These are phyloP conservation scores for Russula emetica DNA, from an alignment of 768 basidiomycete genomes.

Conservation along the genomic window DNA sequence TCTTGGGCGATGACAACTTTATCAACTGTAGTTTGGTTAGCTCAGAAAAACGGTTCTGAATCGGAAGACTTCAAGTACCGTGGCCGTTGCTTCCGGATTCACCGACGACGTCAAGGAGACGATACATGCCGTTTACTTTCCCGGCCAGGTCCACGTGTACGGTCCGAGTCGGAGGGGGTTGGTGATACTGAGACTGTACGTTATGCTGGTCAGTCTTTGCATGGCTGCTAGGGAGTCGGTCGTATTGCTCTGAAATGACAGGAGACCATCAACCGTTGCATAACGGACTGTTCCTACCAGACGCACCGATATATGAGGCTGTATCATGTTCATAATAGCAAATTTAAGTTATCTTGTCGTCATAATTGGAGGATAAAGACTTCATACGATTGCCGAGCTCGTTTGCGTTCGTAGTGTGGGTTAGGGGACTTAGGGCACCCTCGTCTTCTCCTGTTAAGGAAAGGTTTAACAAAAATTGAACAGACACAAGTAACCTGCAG, in stretches of 20 bases:
- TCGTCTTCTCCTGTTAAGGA: not conserved
- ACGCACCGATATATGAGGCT: not conserved
- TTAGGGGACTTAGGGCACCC: not conserved
- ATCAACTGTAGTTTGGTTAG: conserved; percentile 40
- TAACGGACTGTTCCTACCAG: not conserved
- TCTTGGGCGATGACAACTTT: conserved; percentile 58
- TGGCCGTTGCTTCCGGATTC: conserved; percentile 49
- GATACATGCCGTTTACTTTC: conserved; percentile 45
- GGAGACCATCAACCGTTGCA: not conserved
- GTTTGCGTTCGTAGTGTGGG: not conserved
- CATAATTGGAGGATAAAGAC: not conserved
- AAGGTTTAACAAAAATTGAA: not conserved
- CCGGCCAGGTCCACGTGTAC: not conserved
- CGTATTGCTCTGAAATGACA: not conserved
- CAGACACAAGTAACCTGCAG: too few species aligned
- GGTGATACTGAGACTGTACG: not conserved
- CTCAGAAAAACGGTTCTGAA: not conserved
- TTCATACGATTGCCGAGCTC: not conserved
- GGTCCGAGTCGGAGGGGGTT: not conserved
- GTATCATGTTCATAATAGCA: not conserved
- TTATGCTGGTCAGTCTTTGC: not conserved
- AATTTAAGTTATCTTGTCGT: not conserved
- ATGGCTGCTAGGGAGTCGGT: not conserved
- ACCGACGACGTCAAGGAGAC: conserved; percentile 49
- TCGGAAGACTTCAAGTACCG: conserved; percentile 35